phyloP scores from a whole-genome alignment of 805 yeast genomes.

The Jamesozyma lodderae region DNA sequence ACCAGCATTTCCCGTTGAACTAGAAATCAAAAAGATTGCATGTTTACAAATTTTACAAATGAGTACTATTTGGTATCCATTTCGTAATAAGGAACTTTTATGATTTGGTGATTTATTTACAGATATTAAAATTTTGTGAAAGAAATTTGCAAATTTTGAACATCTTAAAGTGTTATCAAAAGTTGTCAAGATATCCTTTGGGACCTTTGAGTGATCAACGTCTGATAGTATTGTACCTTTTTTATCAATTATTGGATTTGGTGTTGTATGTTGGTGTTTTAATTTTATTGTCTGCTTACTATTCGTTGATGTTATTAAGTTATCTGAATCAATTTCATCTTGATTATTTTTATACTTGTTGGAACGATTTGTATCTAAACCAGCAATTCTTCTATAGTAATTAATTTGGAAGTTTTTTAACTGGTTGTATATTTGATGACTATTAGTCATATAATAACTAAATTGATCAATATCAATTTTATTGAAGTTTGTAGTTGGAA shows the following conservation, averaged over 20 bases:
- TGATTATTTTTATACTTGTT: too few relatives aligned
- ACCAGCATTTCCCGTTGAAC: neutral
- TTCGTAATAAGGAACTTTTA: neutral
- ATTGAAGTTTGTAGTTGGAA: too few relatives aligned
- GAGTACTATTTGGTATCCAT: neutral
- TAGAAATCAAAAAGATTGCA: neutral
- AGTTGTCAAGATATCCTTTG: neutral
- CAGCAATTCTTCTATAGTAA: too few relatives aligned
- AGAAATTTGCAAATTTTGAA: neutral
- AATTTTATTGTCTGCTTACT: too few relatives aligned
- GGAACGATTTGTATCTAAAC: too few relatives aligned
- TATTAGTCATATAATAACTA: too few relatives aligned
- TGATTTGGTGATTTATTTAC: neutral
- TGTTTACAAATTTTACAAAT: neutral
- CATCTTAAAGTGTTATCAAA: neutral
- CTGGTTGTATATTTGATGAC: too few relatives aligned
- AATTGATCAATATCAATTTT: too few relatives aligned
- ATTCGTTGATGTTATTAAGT: too few relatives aligned
- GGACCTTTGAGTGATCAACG: neutral
- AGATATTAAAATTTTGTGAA: neutral
- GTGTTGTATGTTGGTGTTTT: neutral
- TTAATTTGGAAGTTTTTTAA: too few relatives aligned
- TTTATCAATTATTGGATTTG: neutral
- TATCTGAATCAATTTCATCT: too few relatives aligned
- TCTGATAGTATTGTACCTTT: neutral